phyloP scores from a whole-genome alignment of 176 grass and related monocot species.

The Leersia perrieri region DNA sequence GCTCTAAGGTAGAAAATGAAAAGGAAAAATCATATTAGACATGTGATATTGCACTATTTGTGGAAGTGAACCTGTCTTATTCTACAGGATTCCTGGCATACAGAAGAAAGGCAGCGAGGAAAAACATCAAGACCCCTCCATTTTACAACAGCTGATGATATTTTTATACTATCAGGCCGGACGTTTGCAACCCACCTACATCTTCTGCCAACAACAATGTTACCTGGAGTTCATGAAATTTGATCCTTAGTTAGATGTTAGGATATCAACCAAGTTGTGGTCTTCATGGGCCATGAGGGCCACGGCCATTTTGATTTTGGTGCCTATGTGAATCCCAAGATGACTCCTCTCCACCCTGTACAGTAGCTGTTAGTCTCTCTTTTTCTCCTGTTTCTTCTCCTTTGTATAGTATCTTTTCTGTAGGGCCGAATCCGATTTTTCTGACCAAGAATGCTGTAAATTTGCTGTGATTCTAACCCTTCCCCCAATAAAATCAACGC shows the following conservation, averaged over 20 bases:
- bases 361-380: slow-evolving; percentile 37
- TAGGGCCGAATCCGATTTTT: slow-evolving; percentile 23
- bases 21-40: not conserved
- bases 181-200: slow-evolving; percentile 2
- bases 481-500: not conserved
- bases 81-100: slow-evolving; percentile 32
- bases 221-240: not conserved
- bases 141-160: not conserved
- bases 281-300: slow-evolving; percentile 4
- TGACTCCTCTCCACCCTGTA: slow-evolving; percentile 35
- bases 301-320: slow-evolving; percentile 45
- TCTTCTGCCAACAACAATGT: slow-evolving; percentile 1
- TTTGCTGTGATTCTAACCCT: not conserved
- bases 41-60: not conserved
- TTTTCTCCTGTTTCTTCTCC: not conserved
- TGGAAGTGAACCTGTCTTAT: not conserved
- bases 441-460: slow-evolving; percentile 33
- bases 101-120: slow-evolving; percentile 26
- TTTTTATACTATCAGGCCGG: slow-evolving; percentile 3
- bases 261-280: slow-evolving; percentile 13
- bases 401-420: slow-evolving; percentile 23
- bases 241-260: slow-evolving; percentile 14
- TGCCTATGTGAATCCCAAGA: slow-evolving; percentile 18
- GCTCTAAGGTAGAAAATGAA: not conserved
- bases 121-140: not conserved